Evolutionary conservation across 2,329 filamentous ascomycete genomes (phyloP), one percentile per base, ranked within the genome.

Genomic region (Aspergillus tanneri): DNA sequence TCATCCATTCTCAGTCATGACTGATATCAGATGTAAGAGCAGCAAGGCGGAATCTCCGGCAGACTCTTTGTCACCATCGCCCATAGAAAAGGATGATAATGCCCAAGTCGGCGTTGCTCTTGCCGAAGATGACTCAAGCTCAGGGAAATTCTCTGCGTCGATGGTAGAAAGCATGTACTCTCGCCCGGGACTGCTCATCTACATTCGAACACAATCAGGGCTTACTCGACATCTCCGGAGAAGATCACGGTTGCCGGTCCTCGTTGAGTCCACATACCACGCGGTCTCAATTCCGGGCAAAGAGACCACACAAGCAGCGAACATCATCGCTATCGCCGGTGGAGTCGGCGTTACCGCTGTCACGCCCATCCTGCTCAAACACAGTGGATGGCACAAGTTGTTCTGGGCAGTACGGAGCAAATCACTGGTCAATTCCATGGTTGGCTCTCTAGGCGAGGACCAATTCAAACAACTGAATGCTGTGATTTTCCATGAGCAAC

Each of bases 1-100:
- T 25, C 44, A 46, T n/a, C 44, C 44, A 9, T 46, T 46, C 44
- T 41, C 36, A 1, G 44, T 25, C 14, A 30, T 46, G 35, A 32
- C 43, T 3, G 27, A 39, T 23, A 6, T 44, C n/a, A 9, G 3
- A 6, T 11, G 10, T 7, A 12, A 5, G n/a, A n/a, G n/a, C n/a
- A n/a, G n/a, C n/a, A n/a, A n/a, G n/a, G n/a, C n/a, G n/a, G n/a
- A n/a, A n/a, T n/a, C n/a, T n/a, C n/a, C n/a, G n/a, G n/a, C n/a
- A n/a, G n/a, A n/a, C n/a, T n/a, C n/a, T n/a, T n/a, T n/a, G n/a
- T n/a, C n/a, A n/a, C n/a, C n/a, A n/a, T n/a, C n/a, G n/a, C n/a
- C n/a, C n/a, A n/a, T n/a, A n/a, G n/a, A n/a, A n/a, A 12, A 18
- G 3, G 14, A 16, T 18, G 18, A 14, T 6, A 12, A n/a, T n/a